These are phyloP conservation scores for Chloromonas sp. DNA, from an alignment of 163 green algal genomes.

Conservation along the genomic window DNA sequence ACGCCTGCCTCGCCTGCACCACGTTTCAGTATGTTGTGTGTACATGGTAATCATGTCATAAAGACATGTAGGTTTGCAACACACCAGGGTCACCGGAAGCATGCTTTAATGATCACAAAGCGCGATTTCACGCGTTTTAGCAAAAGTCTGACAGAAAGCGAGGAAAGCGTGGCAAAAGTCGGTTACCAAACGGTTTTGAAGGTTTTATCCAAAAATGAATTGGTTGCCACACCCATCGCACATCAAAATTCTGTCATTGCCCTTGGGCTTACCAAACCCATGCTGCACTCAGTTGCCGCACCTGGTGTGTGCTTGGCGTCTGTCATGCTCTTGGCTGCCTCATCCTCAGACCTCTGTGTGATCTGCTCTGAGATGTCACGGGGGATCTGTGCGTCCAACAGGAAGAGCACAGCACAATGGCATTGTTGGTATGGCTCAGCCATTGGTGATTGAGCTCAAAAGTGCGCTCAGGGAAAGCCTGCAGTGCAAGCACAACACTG, in stretches of 20 bases:
- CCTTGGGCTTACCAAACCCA: neutral
- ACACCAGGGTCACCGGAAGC: too few species aligned
- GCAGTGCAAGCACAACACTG: too few species aligned
- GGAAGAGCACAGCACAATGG: neutral
- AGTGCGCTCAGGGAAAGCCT: too few species aligned
- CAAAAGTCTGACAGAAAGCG: too few species aligned
- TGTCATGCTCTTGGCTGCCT: neutral
- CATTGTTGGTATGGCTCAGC: neutral
- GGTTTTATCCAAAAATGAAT: neutral
- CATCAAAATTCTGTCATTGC: neutral
- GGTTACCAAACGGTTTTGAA: too few species aligned
- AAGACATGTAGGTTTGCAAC: too few species aligned
- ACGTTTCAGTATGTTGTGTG: neutral
- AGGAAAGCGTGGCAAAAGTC: too few species aligned
- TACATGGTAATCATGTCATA: neutral
- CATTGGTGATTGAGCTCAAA: neutral
- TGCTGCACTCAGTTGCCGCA: too few species aligned
- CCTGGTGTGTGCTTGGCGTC: neutral
- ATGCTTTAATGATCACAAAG: too few species aligned
- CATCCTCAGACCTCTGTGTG: neutral
- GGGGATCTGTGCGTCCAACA: neutral
- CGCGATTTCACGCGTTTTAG: too few species aligned
- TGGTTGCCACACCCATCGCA: neutral
- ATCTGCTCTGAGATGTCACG: neutral
- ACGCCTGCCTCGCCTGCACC: neutral